Conservation (phyloP, 2,329 filamentous ascomycete genomes). For the Macrophomina phaseolina region DNA sequence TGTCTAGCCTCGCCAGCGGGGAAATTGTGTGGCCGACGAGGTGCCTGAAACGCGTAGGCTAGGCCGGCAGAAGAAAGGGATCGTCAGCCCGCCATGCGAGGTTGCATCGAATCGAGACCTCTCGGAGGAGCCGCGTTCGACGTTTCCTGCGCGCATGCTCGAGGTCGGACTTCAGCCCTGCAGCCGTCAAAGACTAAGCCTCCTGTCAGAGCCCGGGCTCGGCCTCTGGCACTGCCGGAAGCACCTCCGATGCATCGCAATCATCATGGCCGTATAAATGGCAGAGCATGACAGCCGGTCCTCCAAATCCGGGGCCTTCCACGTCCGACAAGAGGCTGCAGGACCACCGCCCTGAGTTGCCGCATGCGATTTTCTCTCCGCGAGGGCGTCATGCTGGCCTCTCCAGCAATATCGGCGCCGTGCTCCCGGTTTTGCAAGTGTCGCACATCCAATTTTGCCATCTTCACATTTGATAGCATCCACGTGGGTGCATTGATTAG, state of each 20-base stretch:
- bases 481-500: constrained; percentile 23
- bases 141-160: not conserved
- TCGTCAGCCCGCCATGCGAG: constrained; percentile 15
- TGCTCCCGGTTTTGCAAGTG: constrained; percentile 10
- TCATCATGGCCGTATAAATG: not conserved
- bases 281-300: not conserved
- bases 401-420: not conserved
- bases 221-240: not conserved
- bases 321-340: not conserved
- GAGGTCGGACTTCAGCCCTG: not conserved
- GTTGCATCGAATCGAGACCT: constrained; percentile 8
- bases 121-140: not conserved
- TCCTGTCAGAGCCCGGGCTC: not conserved
- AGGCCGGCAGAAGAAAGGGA: constrained; percentile 15
- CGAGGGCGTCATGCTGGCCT: not conserved
- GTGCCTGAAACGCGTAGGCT: constrained; percentile 1
- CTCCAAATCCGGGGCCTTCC: not conserved
- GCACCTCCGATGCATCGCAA: constrained; percentile 1
- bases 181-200: not conserved
- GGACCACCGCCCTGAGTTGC: not conserved
- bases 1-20: not conserved
- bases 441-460: constrained; percentile 12
- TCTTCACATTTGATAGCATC: not conserved
- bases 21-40: constrained; percentile 21
- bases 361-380: constrained; percentile 3